Evolutionary conservation across 1,284 basidiomycete species (phyloP).

Genomic region (Takashimella tepidaria): DNA sequence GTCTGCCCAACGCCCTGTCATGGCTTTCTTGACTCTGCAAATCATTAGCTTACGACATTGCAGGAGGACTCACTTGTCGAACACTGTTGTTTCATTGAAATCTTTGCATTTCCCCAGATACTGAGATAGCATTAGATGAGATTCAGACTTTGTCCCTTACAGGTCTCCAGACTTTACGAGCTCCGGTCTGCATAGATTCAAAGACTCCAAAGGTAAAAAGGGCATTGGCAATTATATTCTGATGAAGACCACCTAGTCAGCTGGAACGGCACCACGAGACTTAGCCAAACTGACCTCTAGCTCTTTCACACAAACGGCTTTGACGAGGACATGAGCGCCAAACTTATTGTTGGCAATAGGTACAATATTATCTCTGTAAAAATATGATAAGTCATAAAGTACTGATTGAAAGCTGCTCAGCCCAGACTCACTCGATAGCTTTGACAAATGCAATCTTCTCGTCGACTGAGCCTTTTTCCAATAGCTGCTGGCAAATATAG

Average conservation of each 20-base stretch:
- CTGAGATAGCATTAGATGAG: no score
- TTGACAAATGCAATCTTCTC: constrained; percentile 38
- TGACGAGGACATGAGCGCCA: constrained; percentile 43
- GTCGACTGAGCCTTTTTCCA: constrained; percentile 31
- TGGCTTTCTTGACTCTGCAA: constrained; percentile 30
- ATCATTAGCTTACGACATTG: background rate
- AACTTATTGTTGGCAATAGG: constrained; percentile 43
- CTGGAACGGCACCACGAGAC: background rate
- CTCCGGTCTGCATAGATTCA: constrained; percentile 42
- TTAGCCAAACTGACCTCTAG: constrained; percentile 26
- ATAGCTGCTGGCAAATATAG: constrained; percentile 43
- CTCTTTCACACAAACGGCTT: constrained; percentile 36
- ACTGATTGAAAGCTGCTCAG: no score
- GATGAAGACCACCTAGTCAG: no score
- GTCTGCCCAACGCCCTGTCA: constrained; percentile 37
- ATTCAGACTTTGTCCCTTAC: no score
- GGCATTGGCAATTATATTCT: constrained; percentile 31
- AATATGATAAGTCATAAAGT: no score
- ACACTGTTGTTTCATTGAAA: constrained; percentile 23
- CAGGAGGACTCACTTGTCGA: constrained; percentile 25
- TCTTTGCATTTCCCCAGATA: constrained; percentile 41
- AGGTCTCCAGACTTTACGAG: constrained; percentile 39
- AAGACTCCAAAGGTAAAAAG: constrained; percentile 36
- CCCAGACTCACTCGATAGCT: constrained; percentile 28
- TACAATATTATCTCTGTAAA: constrained; percentile 36